A percentile compares a stretch with the other conserved stretches of the same genome.
Evolutionary conservation across 805 yeast species (phyloP).

Genomic region (Candida xyloterini): DNA sequence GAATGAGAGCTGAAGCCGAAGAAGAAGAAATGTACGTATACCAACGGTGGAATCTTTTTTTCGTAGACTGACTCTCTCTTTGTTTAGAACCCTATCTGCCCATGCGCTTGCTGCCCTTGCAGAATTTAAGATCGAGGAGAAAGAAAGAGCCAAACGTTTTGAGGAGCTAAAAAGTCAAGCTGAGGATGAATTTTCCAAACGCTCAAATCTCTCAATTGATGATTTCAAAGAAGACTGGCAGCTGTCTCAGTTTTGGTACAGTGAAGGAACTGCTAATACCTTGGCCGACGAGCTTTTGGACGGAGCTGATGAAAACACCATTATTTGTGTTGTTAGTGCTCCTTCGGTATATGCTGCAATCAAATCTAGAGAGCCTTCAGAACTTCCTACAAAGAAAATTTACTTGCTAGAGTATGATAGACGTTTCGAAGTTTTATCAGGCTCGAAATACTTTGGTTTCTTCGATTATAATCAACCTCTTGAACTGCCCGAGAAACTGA

Average conservation of each 20-base stretch:
- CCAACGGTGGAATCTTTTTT: no score
- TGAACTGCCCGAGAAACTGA: constrained; percentile 52
- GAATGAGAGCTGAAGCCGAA: constrained; percentile 10
- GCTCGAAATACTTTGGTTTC: constrained; percentile 58
- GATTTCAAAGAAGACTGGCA: constrained; percentile 92
- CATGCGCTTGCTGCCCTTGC: constrained; percentile 54
- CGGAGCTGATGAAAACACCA: constrained; percentile 71
- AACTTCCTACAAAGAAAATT: constrained; percentile 64
- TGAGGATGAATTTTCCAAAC: constrained; percentile 50
- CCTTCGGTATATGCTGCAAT: constrained; percentile 91
- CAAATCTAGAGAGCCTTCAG: constrained; percentile 45
- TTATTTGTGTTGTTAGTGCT: constrained; percentile 77
- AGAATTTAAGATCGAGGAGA: constrained; percentile 67
- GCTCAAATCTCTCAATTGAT: constrained; percentile 45
- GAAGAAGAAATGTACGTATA: constrained; percentile 30
- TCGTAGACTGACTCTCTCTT: constrained; percentile 3
- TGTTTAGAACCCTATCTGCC: constrained; percentile 40
- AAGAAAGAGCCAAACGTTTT: constrained; percentile 53
- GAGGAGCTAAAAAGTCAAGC: constrained; percentile 52
- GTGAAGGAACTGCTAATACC: constrained; percentile 65
- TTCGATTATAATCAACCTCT: constrained; percentile 77
- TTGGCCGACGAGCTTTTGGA: constrained; percentile 71
- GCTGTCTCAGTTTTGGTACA: constrained; percentile 88
- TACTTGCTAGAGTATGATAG: constrained; percentile 77
- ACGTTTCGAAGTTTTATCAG: constrained; percentile 73